These are phyloP conservation scores for Dendrocalamus sinicus DNA, from an alignment of 176 grass and related monocot species.

Conservation along the genomic window DNA sequence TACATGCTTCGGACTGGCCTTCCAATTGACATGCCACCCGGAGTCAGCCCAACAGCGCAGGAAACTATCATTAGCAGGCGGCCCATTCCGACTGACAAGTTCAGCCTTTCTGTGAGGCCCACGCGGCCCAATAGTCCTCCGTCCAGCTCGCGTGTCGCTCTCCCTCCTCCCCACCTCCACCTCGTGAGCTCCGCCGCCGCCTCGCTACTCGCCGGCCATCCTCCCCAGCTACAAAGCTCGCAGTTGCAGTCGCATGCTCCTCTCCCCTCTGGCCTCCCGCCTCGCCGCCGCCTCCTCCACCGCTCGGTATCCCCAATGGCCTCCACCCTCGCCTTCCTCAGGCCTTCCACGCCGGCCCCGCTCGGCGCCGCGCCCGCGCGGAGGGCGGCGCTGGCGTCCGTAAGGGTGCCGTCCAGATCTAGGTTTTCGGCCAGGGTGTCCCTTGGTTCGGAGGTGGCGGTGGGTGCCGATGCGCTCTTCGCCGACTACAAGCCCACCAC, in stretches of 20 bases:
- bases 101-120: background rate
- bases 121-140: background rate
- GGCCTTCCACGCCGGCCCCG: conserved; percentile 61
- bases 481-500: conserved; percentile 77
- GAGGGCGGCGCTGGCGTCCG: conserved; percentile 32
- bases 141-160: background rate
- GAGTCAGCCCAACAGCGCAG: background rate
- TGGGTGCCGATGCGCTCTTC: conserved; percentile 65
- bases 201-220: conserved; percentile 26
- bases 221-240: conserved; percentile 38
- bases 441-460: conserved; percentile 56
- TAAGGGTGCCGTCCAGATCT: conserved; percentile 59
- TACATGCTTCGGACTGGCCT: background rate
- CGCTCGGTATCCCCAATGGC: conserved; percentile 47
- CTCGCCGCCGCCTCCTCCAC: conserved; percentile 7
- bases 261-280: conserved; percentile 31
- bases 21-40: no score
- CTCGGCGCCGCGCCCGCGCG: conserved; percentile 35
- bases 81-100: background rate
- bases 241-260: conserved; percentile 48
- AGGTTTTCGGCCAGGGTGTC: conserved; percentile 66
- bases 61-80: background rate
- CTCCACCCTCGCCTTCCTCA: conserved; percentile 66
- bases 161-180: background rate
- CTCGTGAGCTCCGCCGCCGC: conserved; percentile 31